phyloP scores from a whole-genome alignment of 768 basidiomycete genomes.

The Sarcomyxa edulis region DNA sequence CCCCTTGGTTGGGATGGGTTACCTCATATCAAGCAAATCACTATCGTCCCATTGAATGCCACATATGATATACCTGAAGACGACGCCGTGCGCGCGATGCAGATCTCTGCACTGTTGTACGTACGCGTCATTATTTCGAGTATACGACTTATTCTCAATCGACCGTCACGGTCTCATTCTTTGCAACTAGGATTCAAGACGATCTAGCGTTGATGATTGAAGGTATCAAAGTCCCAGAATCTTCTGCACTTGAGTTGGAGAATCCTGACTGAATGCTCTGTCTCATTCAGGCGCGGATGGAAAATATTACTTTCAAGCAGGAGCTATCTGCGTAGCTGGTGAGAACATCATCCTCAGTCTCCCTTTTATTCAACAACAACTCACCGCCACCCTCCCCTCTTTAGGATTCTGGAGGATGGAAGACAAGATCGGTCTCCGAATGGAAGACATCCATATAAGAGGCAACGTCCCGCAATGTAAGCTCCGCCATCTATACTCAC shows the following conservation, averaged over 20 bases:
- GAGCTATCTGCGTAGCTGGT: conserved; percentile 63
- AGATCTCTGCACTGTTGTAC: conserved; percentile 56
- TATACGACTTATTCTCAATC: too few species aligned
- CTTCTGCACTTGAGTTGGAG: not conserved
- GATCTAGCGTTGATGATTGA: conserved; percentile 58
- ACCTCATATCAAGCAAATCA: conserved; percentile 46
- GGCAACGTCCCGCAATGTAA: conserved; percentile 73
- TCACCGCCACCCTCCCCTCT: conserved; percentile 3
- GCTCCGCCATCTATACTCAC: conserved; percentile 16
- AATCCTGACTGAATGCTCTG: not conserved
- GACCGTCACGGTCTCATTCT: not conserved
- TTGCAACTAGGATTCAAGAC: conserved; percentile 41
- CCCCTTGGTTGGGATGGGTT: conserved; percentile 37
- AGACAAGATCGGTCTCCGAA: conserved; percentile 69
- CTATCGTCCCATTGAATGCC: conserved; percentile 40
- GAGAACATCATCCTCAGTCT: too few species aligned
- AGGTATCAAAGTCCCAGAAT: conserved; percentile 25
- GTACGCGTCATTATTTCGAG: conserved; percentile 21
- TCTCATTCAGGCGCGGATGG: conserved; percentile 51
- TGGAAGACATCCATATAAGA: conserved; percentile 67
- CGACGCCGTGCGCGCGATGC: conserved; percentile 47
- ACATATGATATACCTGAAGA: conserved; percentile 46
- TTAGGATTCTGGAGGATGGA: conserved; percentile 72
- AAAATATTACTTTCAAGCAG: conserved; percentile 70
- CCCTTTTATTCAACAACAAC: conserved; percentile 15